Evolutionary conservation across 345 rosid species (phyloP), one percentile per base, ranked within the genome.

Genomic region (Stellera chamaejasme): DNA sequence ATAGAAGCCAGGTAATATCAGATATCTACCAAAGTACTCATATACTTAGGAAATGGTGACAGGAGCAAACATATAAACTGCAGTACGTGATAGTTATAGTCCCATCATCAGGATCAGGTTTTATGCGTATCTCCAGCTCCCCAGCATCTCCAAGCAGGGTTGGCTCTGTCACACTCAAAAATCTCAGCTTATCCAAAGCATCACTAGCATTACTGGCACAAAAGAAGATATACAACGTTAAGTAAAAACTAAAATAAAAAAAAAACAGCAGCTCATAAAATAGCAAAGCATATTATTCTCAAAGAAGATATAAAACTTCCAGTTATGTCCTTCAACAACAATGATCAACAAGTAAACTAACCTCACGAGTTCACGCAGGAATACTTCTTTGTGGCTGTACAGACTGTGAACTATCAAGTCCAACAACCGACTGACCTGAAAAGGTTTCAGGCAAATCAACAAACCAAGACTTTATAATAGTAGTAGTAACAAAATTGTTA

Each of bases 341-440:
- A 26, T 44, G 7, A 14, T 28, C 8, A 8, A 3, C 39, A 4
- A 5, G 39, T 8, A 32, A 53, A 39, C 84, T 81, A 60, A 89
- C 97, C 99, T 93, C 42, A 93, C 97, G 64, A 93, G 87, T 69
- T 93, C 97, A 59, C 99, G 75, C 54, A 93, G 87, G 66, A 93
- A 93, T 0, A 93, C 82, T 54, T 81, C 90, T 68, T 85, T 85
- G 79, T 85, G 84, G 69, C 89, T 85, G 71, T 85, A 85, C 14
- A 85, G 64, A 66, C 94, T 85, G 57, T 85, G 89, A 65, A 85
- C 94, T 44, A 85, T 85, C 84, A 85, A 75, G 75, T 85, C 89
- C 85, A 85, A 45, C 69, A 85, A 71, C n/a, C 89, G 69, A 57
- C 87, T 83, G 43, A 92, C 98, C 98, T 92, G 83, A 75, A 65